phyloP scores from a whole-genome alignment of 495 filamentous ascomycete genomes.

The Neurospora sp. region DNA sequence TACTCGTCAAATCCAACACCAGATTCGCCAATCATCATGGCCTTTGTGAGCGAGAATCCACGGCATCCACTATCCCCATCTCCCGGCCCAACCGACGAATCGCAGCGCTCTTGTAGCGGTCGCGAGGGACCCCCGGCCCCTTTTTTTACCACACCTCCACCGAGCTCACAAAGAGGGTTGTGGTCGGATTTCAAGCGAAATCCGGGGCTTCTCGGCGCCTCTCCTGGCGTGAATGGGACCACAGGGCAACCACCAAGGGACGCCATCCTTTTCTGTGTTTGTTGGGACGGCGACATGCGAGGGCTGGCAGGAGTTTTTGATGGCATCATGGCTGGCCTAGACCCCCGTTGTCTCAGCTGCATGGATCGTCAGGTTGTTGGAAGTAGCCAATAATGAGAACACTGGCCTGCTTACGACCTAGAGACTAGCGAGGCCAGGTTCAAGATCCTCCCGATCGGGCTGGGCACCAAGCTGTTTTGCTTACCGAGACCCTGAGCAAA shows the following conservation, averaged over 20 bases:
- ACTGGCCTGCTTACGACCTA: neutral
- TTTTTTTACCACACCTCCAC: neutral
- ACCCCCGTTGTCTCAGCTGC: neutral
- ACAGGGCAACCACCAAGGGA: neutral
- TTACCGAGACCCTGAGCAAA: neutral
- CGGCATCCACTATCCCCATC: neutral
- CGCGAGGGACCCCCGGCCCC: neutral
- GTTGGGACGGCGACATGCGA: neutral
- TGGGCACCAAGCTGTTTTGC: neutral
- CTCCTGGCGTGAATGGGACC: neutral
- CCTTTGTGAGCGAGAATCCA: neutral
- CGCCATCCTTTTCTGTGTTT: neutral
- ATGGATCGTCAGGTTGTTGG: neutral
- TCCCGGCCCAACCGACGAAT: neutral
- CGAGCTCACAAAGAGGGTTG: neutral
- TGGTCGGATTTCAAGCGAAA: neutral
- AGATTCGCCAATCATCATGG: neutral
- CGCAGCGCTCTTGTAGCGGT: neutral
- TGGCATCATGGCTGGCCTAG: neutral
- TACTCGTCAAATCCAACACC: neutral
- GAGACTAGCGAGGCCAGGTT: neutral
- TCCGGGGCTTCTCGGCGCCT: neutral
- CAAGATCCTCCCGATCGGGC: neutral
- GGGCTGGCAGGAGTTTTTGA: neutral
- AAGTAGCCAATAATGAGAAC: neutral